A percentile compares a stretch with the other conserved stretches of the same genome.
phyloP scores from a whole-genome alignment of 2,329 filamentous ascomycete genomes.

The Aspergillus sclerotialis region DNA sequence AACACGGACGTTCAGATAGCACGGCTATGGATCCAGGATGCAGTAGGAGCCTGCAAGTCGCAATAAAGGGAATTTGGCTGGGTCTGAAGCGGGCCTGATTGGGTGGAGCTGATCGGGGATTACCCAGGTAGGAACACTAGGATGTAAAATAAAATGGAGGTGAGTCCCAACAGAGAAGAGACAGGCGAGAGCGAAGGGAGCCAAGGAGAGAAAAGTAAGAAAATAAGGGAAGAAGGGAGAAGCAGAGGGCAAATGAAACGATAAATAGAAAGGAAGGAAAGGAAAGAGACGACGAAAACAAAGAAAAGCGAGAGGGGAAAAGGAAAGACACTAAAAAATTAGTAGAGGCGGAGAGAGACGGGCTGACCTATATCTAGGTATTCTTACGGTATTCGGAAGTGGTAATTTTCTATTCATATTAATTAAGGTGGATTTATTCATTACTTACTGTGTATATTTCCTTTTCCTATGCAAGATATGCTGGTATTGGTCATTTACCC shows the following conservation, averaged over 20 bases:
- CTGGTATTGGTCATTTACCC: too few relatives aligned
- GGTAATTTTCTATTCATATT: too few relatives aligned
- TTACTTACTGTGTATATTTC: too few relatives aligned
- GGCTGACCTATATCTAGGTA: too few relatives aligned
- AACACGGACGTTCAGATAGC: too few relatives aligned
- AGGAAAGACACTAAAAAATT: too few relatives aligned
- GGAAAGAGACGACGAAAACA: background rate
- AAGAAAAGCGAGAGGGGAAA: background rate
- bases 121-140: background rate
- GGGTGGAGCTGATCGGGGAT: slow-evolving; percentile 3
- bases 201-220: background rate
- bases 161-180: background rate
- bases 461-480: too few relatives aligned
- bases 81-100: slow-evolving; percentile 10
- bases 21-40: too few relatives aligned
- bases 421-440: too few relatives aligned
- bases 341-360: too few relatives aligned
- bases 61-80: slow-evolving; percentile 4
- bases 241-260: too few relatives aligned
- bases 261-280: slow-evolving; percentile 1
- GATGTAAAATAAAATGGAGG: background rate
- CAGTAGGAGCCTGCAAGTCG: background rate
- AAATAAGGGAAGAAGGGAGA: background rate
- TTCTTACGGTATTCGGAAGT: too few relatives aligned
- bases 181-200: background rate